Base-by-base conservation (phyloP, 202 grass and related monocot species). In the Musa balbisiana region DNA sequence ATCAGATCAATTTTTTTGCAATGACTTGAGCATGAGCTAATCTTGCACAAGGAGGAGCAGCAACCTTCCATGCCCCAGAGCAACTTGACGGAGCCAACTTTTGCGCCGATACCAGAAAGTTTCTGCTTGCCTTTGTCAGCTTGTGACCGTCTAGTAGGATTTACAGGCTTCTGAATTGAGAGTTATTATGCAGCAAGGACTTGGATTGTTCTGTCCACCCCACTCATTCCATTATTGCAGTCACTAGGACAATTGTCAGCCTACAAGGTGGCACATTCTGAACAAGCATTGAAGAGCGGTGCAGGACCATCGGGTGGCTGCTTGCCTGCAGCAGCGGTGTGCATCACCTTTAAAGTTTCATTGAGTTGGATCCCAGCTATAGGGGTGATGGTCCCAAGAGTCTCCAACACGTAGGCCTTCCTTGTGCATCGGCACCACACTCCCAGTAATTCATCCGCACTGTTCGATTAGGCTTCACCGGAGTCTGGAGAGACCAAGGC, bases 111-210 rank as follows among this genome's bases (percentile, higher is more conserved):
- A 70, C 9, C 9, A 70, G 67, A 70, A 20, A 51, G 43, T 20
- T 70, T 70, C 43, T 51, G 29, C 15, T 70, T 17, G 67, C 67
- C 26, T 65, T 65, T 65, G 67, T 70, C 43, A n/a, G 67, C 1
- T 8, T 16, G 67, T 12, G 16, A 43, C 8, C 51, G 6, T 70
- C n/a, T 8, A 51, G 11, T 20, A 51, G 67, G 67, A n/a, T 20
- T 11, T 43, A 70, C 51, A 33, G 51, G 43, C 67, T 51, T 70
- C 67, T 51, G 33, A 10, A 49, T 1, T 67, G 23, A 70, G 29
- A 15, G 51, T 69, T 19, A 17, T 50, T 69, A 16, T n/a, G 29
- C 14, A 69, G 29, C 33, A n/a, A 8, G 15, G 43, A 50, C 67
- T 50, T 51, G 56, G 56, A 60, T 60, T 60, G 56, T 19, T 8